Conservation (phyloP, 495 filamentous ascomycete species). For the Margaritispora aquatica region DNA sequence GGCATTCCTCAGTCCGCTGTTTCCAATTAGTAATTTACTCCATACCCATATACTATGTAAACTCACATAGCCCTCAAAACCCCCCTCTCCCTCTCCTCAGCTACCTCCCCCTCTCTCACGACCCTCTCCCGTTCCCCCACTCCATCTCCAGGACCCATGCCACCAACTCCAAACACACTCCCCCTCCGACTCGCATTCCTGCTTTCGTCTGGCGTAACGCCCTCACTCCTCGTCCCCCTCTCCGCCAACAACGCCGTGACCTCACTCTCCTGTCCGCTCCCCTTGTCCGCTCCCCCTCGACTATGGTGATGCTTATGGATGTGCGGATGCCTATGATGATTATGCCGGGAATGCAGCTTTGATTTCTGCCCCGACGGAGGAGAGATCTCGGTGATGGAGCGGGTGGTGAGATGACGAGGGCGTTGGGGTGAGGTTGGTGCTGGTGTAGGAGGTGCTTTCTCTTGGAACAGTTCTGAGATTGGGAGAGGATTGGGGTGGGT, state of each 20-base stretch:
- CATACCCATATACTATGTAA: constrained; percentile 4
- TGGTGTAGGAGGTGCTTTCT: background rate
- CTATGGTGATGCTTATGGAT: constrained; percentile 34
- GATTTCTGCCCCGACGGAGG: constrained; percentile 29
- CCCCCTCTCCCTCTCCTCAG: constrained; percentile 35
- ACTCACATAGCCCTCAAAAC: constrained; percentile 35
- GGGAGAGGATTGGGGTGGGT: background rate
- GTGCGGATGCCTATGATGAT: constrained; percentile 29
- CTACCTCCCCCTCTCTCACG: constrained; percentile 29
- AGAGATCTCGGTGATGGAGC: constrained; percentile 44
- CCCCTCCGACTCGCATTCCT: constrained; percentile 35
- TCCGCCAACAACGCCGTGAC: too few species aligned
- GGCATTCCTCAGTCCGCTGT: constrained; percentile 27
- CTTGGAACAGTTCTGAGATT: background rate
- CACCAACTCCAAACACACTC: constrained; percentile 33
- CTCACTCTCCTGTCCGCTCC: too few species aligned
- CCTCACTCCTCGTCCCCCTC: constrained; percentile 33
- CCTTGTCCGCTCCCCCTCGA: constrained; percentile 19
- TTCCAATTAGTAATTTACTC: background rate
- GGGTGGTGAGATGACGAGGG: constrained; percentile 40
- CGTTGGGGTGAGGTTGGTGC: constrained; percentile 26
- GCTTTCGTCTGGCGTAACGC: constrained; percentile 35
- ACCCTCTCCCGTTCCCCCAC: constrained; percentile 11
- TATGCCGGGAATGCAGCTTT: constrained; percentile 27
- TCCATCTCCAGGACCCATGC: constrained; percentile 1